Percentiles rank a stretch among this genome's conserved stretches.
These are phyloP conservation scores for Asterophora parasitica DNA, from an alignment of 768 basidiomycete species.

Conservation along the genomic window DNA sequence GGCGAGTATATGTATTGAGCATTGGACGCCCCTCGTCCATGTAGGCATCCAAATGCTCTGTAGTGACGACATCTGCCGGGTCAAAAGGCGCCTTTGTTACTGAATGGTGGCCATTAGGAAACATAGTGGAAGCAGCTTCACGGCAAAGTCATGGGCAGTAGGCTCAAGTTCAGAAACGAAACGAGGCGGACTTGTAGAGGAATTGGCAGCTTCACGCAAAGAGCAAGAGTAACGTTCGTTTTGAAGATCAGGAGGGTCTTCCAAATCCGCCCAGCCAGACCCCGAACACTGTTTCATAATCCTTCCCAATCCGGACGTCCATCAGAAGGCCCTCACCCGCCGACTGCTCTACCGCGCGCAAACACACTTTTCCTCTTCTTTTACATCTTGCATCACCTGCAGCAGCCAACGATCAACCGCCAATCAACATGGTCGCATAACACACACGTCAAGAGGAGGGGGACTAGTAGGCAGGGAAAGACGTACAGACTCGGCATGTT, in stretches of 20 bases:
- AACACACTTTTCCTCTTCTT: constrained; percentile 43
- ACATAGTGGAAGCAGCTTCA: constrained; percentile 23
- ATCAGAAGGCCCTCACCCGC: constrained; percentile 10
- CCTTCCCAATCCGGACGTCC: constrained; percentile 12
- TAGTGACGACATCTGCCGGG: constrained; percentile 47
- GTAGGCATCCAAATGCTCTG: constrained; percentile 37
- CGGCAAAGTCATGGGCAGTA: not conserved
- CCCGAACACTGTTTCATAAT: constrained; percentile 22
- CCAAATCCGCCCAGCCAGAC: constrained; percentile 22
- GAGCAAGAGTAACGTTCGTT: constrained; percentile 14
- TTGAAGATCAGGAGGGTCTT: constrained; percentile 30
- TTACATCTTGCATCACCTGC: constrained; percentile 44
- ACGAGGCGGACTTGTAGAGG: not conserved
- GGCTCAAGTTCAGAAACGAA: no score
- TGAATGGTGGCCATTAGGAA: constrained; percentile 13
- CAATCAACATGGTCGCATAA: not conserved
- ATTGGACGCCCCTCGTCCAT: constrained; percentile 40
- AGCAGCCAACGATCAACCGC: constrained; percentile 7
- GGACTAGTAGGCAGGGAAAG: no score
- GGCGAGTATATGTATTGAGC: constrained; percentile 85
- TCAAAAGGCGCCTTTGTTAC: constrained; percentile 27
- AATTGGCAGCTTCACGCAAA: constrained; percentile 4
- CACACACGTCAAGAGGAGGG: no score
- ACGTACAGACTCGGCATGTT: constrained; percentile 54
- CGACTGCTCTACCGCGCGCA: constrained; percentile 26